Percentiles rank a stretch among this genome's conserved stretches.
phyloP scores from a whole-genome alignment of 148 eudicot species.

The Camellia granthamiana region DNA sequence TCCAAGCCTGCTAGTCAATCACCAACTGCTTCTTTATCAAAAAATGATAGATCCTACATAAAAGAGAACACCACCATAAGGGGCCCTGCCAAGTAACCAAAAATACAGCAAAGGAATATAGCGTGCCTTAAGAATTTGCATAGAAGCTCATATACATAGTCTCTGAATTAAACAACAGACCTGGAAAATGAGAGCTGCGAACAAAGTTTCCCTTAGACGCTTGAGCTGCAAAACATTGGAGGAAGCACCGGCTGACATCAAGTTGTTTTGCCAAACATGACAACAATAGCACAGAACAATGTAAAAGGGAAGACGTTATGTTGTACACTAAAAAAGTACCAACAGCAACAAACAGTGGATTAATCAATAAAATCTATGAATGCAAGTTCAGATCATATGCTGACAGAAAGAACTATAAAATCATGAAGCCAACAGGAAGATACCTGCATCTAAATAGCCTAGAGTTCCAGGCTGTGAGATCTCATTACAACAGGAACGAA shows the following conservation, averaged over 20 bases:
- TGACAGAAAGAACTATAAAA: not conserved
- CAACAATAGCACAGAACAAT: not conserved
- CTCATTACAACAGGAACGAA: not conserved
- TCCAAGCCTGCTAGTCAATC: not conserved
- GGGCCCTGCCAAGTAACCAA: not conserved
- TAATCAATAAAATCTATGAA: not conserved
- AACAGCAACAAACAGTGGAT: not conserved
- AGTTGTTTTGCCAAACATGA: not conserved
- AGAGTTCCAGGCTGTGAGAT: not conserved
- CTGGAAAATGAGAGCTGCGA: conserved; percentile 43
- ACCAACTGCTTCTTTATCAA: conserved; percentile 53
- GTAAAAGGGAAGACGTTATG: not conserved
- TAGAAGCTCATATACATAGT: not conserved
- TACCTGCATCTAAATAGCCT: not conserved
- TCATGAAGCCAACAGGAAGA: not conserved
- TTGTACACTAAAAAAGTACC: not conserved
- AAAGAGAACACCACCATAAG: conserved; percentile 17
- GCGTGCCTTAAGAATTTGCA: conserved; percentile 9
- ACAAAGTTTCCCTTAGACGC: conserved; percentile 45
- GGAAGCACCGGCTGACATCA: conserved; percentile 5
- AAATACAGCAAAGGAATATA: not conserved
- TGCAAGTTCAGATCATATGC: not conserved
- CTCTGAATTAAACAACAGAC: conserved; percentile 20
- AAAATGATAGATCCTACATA: conserved; percentile 50
- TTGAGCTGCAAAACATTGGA: conserved; percentile 32